These are phyloP conservation scores for Lolium multiflorum DNA, from an alignment of 176 grass and related monocot species.

Conservation along the genomic window DNA sequence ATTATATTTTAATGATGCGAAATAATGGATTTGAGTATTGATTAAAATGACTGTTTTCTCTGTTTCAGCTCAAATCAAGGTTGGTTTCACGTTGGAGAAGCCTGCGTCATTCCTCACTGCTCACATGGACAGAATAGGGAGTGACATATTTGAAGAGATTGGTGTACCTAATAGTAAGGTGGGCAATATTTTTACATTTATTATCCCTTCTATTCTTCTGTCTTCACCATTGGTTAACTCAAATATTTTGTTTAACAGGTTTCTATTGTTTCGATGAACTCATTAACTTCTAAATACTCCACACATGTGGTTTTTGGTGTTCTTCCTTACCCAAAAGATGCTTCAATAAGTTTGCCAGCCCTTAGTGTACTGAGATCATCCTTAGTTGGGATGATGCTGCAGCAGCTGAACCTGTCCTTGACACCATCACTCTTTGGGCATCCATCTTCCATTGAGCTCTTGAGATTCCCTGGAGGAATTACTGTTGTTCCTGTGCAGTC, in stretches of 20 bases:
- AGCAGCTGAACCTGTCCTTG: constrained; percentile 72
- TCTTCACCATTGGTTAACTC: constrained; percentile 23
- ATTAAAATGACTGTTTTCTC: constrained; percentile 7
- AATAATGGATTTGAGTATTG: constrained; percentile 27
- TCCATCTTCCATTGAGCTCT: constrained; percentile 65
- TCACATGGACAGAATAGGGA: constrained; percentile 60
- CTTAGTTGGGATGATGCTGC: constrained; percentile 69
- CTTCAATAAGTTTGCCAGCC: constrained; percentile 71
- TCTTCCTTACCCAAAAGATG: constrained; percentile 71
- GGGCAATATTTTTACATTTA: background rate
- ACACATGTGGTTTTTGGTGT: constrained; percentile 75
- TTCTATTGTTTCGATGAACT: constrained; percentile 67
- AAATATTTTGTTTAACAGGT: constrained; percentile 56
- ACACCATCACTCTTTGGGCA: constrained; percentile 68
- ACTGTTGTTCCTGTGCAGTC: constrained; percentile 68
- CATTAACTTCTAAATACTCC: constrained; percentile 59
- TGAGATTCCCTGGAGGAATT: constrained; percentile 74
- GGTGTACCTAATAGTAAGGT: constrained; percentile 87
- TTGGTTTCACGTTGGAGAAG: constrained; percentile 66
- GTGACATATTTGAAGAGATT: constrained; percentile 82
- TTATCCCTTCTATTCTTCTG: background rate
- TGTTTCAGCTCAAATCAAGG: constrained; percentile 77
- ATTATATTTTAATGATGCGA: constrained; percentile 30
- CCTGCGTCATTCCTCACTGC: constrained; percentile 61
- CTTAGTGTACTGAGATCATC: constrained; percentile 79